phyloP scores from a whole-genome alignment of 1,284 basidiomycete species.

The Cerrena zonata region DNA sequence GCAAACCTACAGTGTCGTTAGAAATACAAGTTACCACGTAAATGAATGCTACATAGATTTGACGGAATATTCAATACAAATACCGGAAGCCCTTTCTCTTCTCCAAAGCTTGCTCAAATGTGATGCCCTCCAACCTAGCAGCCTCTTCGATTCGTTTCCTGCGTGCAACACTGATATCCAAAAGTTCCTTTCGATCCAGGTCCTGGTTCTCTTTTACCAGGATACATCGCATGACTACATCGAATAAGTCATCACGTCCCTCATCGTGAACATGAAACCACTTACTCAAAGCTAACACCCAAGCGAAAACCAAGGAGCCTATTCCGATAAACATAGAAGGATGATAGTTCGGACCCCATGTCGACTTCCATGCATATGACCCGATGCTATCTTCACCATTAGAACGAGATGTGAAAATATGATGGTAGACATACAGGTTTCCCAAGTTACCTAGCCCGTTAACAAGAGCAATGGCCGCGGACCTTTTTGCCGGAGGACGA shows the following conservation, averaged over 20 bases:
- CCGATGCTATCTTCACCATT: conserved; percentile 27
- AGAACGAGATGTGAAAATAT: too few species aligned
- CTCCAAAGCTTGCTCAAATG: conserved; percentile 32
- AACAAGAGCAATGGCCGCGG: conserved; percentile 40
- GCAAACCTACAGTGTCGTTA: too few species aligned
- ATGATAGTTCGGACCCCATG: conserved; percentile 35
- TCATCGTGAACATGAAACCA: background rate
- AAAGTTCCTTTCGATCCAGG: conserved; percentile 31
- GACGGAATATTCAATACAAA: too few species aligned
- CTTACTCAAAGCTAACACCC: conserved; percentile 27
- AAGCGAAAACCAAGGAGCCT: conserved; percentile 24
- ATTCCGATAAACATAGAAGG: conserved; percentile 35
- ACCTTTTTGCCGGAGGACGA: conserved; percentile 56
- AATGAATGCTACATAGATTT: too few species aligned
- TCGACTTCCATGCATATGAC: conserved; percentile 34
- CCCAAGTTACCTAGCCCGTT: conserved; percentile 38
- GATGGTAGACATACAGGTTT: conserved; percentile 28
- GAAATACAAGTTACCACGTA: too few species aligned
- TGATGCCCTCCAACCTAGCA: conserved; percentile 32
- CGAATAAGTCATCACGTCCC: background rate
- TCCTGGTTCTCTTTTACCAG: conserved; percentile 31
- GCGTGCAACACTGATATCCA: conserved; percentile 25
- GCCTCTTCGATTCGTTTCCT: conserved; percentile 34
- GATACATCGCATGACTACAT: conserved; percentile 32
- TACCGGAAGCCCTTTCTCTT: conserved; percentile 39